Base-by-base conservation (phyloP, 2,329 filamentous ascomycete species). In the Hypoxylon sp. region DNA sequence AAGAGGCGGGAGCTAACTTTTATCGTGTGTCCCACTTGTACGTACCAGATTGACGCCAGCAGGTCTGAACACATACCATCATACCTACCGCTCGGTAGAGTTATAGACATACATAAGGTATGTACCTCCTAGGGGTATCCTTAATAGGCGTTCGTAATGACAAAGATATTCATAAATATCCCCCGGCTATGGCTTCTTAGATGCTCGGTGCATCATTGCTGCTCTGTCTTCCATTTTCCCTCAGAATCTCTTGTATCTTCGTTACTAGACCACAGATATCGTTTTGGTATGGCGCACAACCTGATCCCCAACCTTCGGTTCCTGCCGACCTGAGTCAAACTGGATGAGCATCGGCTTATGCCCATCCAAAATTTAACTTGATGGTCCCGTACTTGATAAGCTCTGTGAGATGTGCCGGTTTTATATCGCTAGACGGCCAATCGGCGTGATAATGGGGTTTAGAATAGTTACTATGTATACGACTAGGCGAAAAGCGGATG, bases 401-500 rank as follows among this genome's bases (percentile, higher is more conserved):
- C 6, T 36, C 1, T 36, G 16, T 33, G 28, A 16, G n/a, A 28
- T 45, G 36, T 50, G 36, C 36, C 36, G 14, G 24, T 36, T 22
- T 33, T 8, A 26, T 20, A 24, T 54, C 11, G 44, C 36, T 30
- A 57, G 22, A 20, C 11, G 2, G 7, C 51, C 61, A 64, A 64
- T 64, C 50, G 50, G 45, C 38, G 16, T 30, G 45, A n/a, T 22
- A 20, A 48, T 22, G 18, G 24, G 32, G 32, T 49, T 18, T 7
- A 32, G 52, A 18, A 12, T 28, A n/a, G n/a, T n/a, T n/a, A n/a
- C n/a, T n/a, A n/a, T n/a, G n/a, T 26, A 44, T 9, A 44, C 33
- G 9, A 20, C 18, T 45, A 46, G 42, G 32, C 11, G 42, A 52
- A 56, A 40, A 63, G 60, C 60, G 60, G 52, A 40, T 53, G 60